Base-by-base conservation (phyloP, 257 asterid genomes). In the Cinchona pubescens region DNA sequence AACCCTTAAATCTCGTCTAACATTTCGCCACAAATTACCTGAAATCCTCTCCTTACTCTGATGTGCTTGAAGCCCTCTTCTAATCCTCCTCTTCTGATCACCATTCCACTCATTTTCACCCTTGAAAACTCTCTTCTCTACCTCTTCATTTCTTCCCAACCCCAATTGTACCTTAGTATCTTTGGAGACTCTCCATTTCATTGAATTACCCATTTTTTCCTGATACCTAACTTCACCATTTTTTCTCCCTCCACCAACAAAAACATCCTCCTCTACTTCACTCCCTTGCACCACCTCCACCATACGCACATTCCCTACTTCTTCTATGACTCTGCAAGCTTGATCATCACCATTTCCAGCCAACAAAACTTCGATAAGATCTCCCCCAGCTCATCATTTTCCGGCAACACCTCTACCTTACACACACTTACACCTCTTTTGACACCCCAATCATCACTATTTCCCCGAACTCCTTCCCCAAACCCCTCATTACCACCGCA, bases 211-310 rank as follows among this genome's bases (percentile, higher is more conserved):
- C 35, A 21, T 62, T 56, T 73, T 73, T 46, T 69, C 32, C 69
- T 45, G 40, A 37, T 38, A 70, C 23, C 70, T 13, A 71, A 63
- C 84, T 76, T 76, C 74, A 8, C 61, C 67, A 27, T 40, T 69
- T 74, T 62, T 76, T 38, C 43, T 76, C 71, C 76, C 60, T 49
- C 64, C 81, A 73, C 30, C 68, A 12, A 49, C 73, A 16, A 67
- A n/a, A 81, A 59, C 62, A 60, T 46, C 74, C 59, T 67, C 76
- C 42, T 58, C 81, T 7, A 16, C 82, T 71, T 78, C 71, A 70
- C 58, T 62, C 67, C 68, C 79, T 25, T 14, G 30, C 67, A 64
- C 69, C 51, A 75, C 65, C 58, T 75, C 60, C 61, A 58, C 76
- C 78, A 42, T 72, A 69, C 61, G 66, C 19, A 46, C 65, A 73